phyloP scores from a whole-genome alignment of 2,329 filamentous ascomycete species.

The Claviceps maximensis region DNA sequence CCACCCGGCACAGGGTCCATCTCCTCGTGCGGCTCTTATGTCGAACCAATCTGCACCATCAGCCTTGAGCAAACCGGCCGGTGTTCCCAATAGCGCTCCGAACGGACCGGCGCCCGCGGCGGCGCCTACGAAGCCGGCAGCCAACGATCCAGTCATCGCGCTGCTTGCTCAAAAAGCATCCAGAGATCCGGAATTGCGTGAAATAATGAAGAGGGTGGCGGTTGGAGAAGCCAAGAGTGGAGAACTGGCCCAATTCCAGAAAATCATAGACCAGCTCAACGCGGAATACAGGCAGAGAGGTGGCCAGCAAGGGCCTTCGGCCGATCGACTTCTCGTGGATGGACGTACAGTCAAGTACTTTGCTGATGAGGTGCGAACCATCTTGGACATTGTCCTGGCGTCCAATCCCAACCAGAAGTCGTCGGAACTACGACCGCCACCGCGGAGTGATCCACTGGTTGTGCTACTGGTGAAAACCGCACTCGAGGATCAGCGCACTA shows the following conservation, averaged over 20 bases:
- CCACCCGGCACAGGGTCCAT: slow-evolving; percentile 2
- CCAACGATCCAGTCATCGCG: slow-evolving; percentile 66
- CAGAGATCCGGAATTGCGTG: slow-evolving; percentile 57
- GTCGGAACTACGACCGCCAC: slow-evolving; percentile 37
- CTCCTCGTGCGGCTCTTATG: background rate
- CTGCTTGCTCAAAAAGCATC: slow-evolving; percentile 65
- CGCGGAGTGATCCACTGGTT: slow-evolving; percentile 41
- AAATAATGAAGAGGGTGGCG: slow-evolving; percentile 73
- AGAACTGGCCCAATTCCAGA: slow-evolving; percentile 64
- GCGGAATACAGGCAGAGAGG: slow-evolving; percentile 40
- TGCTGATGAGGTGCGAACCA: slow-evolving; percentile 43
- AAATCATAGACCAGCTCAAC: slow-evolving; percentile 69
- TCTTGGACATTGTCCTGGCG: slow-evolving; percentile 43
- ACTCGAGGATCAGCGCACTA: slow-evolving; percentile 36
- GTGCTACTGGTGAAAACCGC: slow-evolving; percentile 44
- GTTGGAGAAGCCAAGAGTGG: slow-evolving; percentile 57
- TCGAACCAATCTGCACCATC: slow-evolving; percentile 4
- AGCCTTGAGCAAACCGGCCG: slow-evolving; percentile 10
- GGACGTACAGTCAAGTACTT: slow-evolving; percentile 45
- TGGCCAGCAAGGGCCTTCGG: slow-evolving; percentile 37
- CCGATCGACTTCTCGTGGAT: slow-evolving; percentile 41
- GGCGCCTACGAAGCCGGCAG: slow-evolving; percentile 13
- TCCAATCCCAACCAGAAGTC: slow-evolving; percentile 46
- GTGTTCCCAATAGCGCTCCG: background rate
- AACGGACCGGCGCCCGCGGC: background rate